Percentiles rank a stretch among this genome's conserved stretches.
Conservation (phyloP, 352 stramenopile genomes). For the Phytopythium mirpurense region DNA sequence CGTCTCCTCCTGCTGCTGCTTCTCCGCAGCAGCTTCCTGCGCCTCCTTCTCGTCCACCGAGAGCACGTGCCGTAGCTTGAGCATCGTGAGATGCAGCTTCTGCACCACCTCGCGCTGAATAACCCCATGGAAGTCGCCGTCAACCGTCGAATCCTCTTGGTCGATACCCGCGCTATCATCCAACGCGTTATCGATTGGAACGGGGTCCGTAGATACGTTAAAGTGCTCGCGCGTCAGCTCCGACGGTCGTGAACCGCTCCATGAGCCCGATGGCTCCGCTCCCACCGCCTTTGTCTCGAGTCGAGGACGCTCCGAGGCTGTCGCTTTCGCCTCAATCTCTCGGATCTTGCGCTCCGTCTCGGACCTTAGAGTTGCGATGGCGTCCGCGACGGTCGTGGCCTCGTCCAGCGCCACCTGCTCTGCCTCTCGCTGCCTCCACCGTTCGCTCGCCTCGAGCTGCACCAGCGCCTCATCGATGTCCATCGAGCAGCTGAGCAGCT, state of each 20-base stretch:
- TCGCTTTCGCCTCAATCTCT: constrained; percentile 28
- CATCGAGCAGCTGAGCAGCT: constrained; percentile 28
- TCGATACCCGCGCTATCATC: neutral
- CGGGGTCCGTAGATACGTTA: neutral
- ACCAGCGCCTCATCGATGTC: constrained; percentile 42
- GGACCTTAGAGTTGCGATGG: constrained; percentile 18
- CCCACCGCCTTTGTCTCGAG: neutral
- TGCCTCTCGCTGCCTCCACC: neutral
- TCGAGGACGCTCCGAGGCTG: neutral
- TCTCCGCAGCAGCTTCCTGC: constrained; percentile 18
- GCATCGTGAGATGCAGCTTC: constrained; percentile 60
- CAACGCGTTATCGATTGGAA: neutral
- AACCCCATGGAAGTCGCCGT: constrained; percentile 23
- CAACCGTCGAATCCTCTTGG: neutral
- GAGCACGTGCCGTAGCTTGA: constrained; percentile 54
- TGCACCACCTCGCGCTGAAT: constrained; percentile 41
- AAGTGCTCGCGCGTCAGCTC: constrained; percentile 27
- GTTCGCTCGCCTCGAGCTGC: constrained; percentile 27
- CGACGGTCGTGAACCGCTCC: constrained; percentile 6
- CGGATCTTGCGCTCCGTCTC: constrained; percentile 17
- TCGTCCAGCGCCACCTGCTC: neutral
- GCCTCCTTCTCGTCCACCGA: constrained; percentile 44
- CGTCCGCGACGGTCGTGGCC: constrained; percentile 3
- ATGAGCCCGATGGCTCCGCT: neutral
- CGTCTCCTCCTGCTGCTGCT: constrained; percentile 4